phyloP scores from a whole-genome alignment of 768 basidiomycete genomes.

The Trametes meyenii region DNA sequence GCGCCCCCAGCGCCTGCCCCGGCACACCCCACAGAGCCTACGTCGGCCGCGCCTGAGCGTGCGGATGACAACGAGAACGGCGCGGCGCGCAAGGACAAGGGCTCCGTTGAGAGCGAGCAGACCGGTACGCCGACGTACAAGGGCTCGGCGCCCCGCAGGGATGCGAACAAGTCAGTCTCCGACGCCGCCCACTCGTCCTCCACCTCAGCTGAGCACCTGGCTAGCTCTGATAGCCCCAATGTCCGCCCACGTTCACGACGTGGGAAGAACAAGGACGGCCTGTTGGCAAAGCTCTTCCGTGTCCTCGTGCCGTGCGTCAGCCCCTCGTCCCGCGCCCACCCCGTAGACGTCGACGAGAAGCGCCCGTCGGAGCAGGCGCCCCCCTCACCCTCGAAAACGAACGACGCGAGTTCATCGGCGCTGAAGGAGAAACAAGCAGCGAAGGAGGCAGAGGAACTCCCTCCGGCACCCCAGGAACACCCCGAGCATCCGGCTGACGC shows the following conservation, averaged over 20 bases:
- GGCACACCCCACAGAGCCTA: slow-evolving; percentile 21
- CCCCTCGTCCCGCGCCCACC: slow-evolving; percentile 52
- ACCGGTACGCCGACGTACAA: slow-evolving; percentile 47
- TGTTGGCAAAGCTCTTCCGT: slow-evolving; percentile 61
- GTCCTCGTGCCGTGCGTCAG: slow-evolving; percentile 69
- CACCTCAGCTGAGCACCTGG: slow-evolving; percentile 29
- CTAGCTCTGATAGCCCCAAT: slow-evolving; percentile 15
- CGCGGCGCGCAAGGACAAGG: slow-evolving; percentile 43
- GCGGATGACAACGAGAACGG: slow-evolving; percentile 47
- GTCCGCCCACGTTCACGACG: slow-evolving; percentile 42
- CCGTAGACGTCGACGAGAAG: slow-evolving; percentile 40
- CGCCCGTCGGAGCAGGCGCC: slow-evolving; percentile 16
- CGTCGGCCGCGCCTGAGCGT: slow-evolving; percentile 35
- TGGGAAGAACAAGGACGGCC: slow-evolving; percentile 37
- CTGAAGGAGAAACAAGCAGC: slow-evolving; percentile 34
- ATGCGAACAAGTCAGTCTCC: slow-evolving; percentile 35
- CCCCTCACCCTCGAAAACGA: slow-evolving; percentile 17
- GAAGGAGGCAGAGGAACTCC: slow-evolving; percentile 39
- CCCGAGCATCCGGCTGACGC: slow-evolving; percentile 1
- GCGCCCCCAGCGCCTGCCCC: slow-evolving; percentile 21
- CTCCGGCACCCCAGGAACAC: slow-evolving; percentile 28
- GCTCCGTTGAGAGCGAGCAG: slow-evolving; percentile 46
- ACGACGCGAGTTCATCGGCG: slow-evolving; percentile 16
- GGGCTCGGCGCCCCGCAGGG: slow-evolving; percentile 34
- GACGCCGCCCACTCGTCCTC: slow-evolving; percentile 38